Conservation (phyloP, 441 rosid genomes). For the Eutrema salsugineum region DNA sequence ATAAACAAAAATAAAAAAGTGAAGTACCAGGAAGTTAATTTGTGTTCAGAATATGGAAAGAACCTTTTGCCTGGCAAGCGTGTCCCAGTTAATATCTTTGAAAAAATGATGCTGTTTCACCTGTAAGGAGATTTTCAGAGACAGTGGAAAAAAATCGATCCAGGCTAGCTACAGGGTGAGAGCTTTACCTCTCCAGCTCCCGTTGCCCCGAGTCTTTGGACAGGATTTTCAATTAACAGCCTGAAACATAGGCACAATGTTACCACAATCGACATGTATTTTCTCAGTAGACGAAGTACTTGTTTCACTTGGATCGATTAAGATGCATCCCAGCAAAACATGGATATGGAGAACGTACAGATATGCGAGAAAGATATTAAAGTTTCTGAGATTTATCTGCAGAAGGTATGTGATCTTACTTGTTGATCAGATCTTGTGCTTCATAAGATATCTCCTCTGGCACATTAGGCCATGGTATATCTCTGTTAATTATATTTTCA, state of each 20-base stretch:
- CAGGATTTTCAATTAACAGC: constrained; percentile 80
- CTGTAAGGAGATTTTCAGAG: constrained; percentile 41
- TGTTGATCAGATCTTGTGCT: constrained; percentile 79
- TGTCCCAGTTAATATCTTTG: constrained; percentile 90
- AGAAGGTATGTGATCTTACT: constrained; percentile 49
- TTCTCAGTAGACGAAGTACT: not conserved
- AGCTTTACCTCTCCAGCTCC: constrained; percentile 87
- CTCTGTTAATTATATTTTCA: constrained; percentile 93
- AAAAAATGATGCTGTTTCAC: constrained; percentile 88
- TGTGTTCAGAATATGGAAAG: not conserved
- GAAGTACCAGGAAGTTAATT: not conserved
- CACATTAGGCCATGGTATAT: constrained; percentile 91
- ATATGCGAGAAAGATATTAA: not conserved
- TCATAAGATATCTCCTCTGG: constrained; percentile 82
- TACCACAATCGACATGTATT: constrained; percentile 1
- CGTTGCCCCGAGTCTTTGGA: constrained; percentile 89
- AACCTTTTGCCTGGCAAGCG: constrained; percentile 97
- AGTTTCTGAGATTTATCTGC: not conserved
- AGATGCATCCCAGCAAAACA: not conserved
- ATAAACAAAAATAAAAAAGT: not conserved
- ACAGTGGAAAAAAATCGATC: not conserved
- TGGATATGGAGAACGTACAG: not conserved
- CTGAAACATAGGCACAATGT: constrained; percentile 38
- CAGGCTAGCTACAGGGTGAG: not conserved
- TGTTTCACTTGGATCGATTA: not conserved